Conservation (phyloP, 116 monocot species). For the Posidonia oceanica region DNA sequence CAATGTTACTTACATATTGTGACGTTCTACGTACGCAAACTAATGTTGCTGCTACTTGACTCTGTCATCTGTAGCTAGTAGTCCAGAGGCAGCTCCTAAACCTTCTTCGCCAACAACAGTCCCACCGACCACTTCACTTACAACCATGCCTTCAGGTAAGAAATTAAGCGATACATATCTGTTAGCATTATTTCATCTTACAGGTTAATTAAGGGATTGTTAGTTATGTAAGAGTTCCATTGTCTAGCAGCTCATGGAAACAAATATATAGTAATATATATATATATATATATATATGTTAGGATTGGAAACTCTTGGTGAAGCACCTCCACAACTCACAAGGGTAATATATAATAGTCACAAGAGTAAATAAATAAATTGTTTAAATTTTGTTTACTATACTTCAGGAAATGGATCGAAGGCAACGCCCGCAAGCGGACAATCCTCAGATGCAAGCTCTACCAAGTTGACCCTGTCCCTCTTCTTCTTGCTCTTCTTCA, state of each 20-base stretch:
- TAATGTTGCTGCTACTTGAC: neutral
- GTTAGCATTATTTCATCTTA: no score
- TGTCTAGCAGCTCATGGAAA: no score
- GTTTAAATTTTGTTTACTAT: no score
- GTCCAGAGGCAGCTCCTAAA: neutral
- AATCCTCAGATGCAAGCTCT: slow-evolving; percentile 11
- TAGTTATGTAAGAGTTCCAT: no score
- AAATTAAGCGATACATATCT: neutral
- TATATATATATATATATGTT: no score
- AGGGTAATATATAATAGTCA: no score
- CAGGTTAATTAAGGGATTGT: no score
- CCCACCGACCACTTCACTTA: neutral
- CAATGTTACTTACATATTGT: neutral
- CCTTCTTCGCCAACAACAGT: neutral
- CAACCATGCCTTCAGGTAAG: slow-evolving; percentile 1
- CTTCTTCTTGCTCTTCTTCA: slow-evolving; percentile 2
- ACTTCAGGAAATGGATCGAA: slow-evolving; percentile 17
- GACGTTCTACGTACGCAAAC: neutral
- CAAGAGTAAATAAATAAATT: no score
- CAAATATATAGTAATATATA: neutral
- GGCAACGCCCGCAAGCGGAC: slow-evolving; percentile 6
- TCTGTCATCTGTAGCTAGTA: slow-evolving; percentile 1
- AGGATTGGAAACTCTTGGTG: no score
- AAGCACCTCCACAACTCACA: no score
- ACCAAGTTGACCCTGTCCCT: neutral